Conservation (phyloP, 2,329 filamentous ascomycete species). For the Beauveria sp. region DNA sequence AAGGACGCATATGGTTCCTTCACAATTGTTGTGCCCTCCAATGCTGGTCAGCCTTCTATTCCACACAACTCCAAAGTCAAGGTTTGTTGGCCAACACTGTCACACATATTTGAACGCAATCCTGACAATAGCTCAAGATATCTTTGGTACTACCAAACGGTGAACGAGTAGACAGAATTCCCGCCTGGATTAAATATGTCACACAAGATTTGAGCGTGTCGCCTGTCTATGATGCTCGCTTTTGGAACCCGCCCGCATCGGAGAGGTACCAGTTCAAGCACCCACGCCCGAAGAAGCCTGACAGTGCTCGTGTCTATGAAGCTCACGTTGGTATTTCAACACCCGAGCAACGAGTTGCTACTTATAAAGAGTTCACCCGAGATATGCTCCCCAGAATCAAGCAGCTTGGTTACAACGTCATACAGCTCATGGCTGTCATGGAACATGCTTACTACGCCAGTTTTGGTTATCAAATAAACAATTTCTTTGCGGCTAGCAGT, state of each 20-base stretch:
- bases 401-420: conserved; percentile 87
- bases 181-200: conserved; percentile 95
- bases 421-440: conserved; percentile 98
- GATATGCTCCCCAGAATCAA: conserved; percentile 90
- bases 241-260: conserved; percentile 83
- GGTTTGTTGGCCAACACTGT: conserved; percentile 40
- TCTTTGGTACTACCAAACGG: conserved; percentile 73
- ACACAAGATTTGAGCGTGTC: conserved; percentile 88
- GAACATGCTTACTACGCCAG: conserved; percentile 99
- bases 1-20: conserved; percentile 82
- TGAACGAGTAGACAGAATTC: conserved; percentile 77
- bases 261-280: conserved; percentile 84
- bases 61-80: conserved; percentile 94
- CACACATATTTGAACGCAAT: neutral
- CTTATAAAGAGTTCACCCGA: conserved; percentile 94
- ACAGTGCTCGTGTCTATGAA: conserved; percentile 88
- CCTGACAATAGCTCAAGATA: conserved; percentile 47
- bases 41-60: conserved; percentile 68
- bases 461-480: conserved; percentile 98
- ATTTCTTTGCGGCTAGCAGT: conserved; percentile 95
- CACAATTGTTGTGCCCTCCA: conserved; percentile 68
- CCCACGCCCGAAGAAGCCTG: conserved; percentile 70
- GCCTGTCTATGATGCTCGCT: conserved; percentile 86
- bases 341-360: conserved; percentile 78
- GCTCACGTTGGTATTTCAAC: conserved; percentile 98